Conservation (phyloP, 345 rosid genomes). For the Nasturtium officinale region DNA sequence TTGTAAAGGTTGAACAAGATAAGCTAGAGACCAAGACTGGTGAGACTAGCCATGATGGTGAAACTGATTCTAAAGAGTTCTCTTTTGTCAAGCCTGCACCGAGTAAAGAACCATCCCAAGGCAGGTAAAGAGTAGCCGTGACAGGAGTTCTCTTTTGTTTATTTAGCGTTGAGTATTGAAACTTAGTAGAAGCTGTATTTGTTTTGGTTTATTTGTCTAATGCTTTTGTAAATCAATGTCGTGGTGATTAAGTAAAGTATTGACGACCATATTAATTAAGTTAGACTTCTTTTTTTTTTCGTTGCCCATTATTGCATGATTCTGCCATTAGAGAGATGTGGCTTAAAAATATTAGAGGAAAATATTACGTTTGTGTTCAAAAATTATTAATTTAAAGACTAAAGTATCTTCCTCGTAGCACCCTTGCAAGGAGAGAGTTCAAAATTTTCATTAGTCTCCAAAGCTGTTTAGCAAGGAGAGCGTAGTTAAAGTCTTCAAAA, state of each 20-base stretch:
- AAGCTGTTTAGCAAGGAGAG: too few species aligned
- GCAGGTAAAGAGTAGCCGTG: constrained; percentile 37
- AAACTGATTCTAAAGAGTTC: constrained; percentile 57
- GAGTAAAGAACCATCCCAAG: constrained; percentile 43
- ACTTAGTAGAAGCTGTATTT: constrained; percentile 14
- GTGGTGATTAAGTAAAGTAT: constrained; percentile 14
- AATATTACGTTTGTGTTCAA: too few species aligned
- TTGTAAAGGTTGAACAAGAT: constrained; percentile 46
- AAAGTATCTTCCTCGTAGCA: too few species aligned
- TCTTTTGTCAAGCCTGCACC: constrained; percentile 64
- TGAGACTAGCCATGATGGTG: constrained; percentile 41
- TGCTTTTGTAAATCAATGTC: constrained; percentile 26
- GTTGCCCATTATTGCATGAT: neutral
- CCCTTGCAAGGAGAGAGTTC: too few species aligned
- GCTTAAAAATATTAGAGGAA: too few species aligned
- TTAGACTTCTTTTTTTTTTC: neutral
- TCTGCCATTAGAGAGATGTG: too few species aligned
- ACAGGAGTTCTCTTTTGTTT: constrained; percentile 56
- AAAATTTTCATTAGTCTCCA: too few species aligned
- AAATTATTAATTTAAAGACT: too few species aligned
- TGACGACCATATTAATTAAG: constrained; percentile 17
- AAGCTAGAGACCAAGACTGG: constrained; percentile 41
- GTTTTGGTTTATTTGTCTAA: neutral
- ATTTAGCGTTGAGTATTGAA: constrained; percentile 39
- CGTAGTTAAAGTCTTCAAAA: too few species aligned